phyloP scores from a whole-genome alignment of 169 alveolate species.

The Perkinsus chesapeaki region DNA sequence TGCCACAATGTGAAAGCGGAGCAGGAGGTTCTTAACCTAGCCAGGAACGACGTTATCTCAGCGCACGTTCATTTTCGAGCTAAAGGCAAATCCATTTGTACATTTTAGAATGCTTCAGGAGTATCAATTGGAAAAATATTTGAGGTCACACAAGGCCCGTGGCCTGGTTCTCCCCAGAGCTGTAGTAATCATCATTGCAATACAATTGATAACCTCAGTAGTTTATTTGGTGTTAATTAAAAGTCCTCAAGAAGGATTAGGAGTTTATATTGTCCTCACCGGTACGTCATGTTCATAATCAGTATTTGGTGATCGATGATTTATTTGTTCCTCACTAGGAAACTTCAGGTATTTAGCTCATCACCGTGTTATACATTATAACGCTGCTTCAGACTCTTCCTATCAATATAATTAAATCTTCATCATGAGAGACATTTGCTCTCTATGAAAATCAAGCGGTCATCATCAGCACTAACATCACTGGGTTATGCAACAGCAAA shows the following conservation, averaged over 20 bases:
- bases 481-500: background rate
- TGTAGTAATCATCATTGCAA: background rate
- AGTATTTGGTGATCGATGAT: background rate
- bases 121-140: background rate
- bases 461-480: background rate
- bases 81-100: too few species aligned
- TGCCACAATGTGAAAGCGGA: too few species aligned
- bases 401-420: background rate
- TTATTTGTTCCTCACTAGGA: background rate
- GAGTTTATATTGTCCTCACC: background rate
- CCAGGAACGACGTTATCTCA: too few species aligned
- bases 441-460: background rate
- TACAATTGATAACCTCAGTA: background rate
- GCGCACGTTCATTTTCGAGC: too few species aligned
- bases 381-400: background rate
- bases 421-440: background rate
- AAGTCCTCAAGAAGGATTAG: background rate
- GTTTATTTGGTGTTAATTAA: background rate
- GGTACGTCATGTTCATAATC: background rate
- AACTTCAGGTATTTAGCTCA: background rate
- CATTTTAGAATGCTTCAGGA: background rate
- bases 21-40: too few species aligned
- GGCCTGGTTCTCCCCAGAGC: background rate
- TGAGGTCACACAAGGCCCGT: background rate
- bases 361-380: background rate